Evolutionary conservation across 352 stramenopile genomes (phyloP), one percentile per base, ranked within the genome.

Genomic region (Phytophthora aleatoria): DNA sequence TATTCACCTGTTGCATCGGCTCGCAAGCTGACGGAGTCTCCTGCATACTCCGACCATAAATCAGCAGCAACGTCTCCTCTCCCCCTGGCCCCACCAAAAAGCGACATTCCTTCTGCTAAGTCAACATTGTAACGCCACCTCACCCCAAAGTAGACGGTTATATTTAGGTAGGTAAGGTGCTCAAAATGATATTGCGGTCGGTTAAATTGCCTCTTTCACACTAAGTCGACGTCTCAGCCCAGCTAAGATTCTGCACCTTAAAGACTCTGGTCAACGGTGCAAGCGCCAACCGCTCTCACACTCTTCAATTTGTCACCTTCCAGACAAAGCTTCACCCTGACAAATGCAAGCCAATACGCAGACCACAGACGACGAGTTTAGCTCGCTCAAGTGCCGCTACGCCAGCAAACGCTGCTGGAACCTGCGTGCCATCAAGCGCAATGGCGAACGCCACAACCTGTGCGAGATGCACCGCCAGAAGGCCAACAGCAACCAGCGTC

Each of bases 371-470:
- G 69, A 81, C 35, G 73, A 81, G 35, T 69, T 76, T 44, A 71
- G 57, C 54, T 57, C 69, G 11, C 74, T 86, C 42, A 82, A 90
- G 48, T 95, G 87, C 68, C 77, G 85, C 27, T 95, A 95, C 67
- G 82, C 81, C 44, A 95, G 82, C 73, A 93, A 91, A 57, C 83
- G 85, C 39, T 95, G 87, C 77, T 89, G 78, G 64, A 92, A 93
- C 64, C 59, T 79, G 41, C 87, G 87, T 41, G 87, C 84, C 49
- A 77, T 87, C 50, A 95, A 95, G 60, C 83, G 83, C 67, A 92
- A 95, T 58, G 87, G 87, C 24, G 84, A 91, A 50, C 76, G 85
- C 42, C 87, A 95, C 74, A 92, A 89, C 42, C 73, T 95, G 64
- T 95, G 87, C 67, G 85, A 95, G 63, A 83, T 90, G 71, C 87